Evolutionary conservation across 192 early-diverging fungal genomes (phyloP), one percentile per base, ranked within the genome.

Genomic region (Mortierella alpina): DNA sequence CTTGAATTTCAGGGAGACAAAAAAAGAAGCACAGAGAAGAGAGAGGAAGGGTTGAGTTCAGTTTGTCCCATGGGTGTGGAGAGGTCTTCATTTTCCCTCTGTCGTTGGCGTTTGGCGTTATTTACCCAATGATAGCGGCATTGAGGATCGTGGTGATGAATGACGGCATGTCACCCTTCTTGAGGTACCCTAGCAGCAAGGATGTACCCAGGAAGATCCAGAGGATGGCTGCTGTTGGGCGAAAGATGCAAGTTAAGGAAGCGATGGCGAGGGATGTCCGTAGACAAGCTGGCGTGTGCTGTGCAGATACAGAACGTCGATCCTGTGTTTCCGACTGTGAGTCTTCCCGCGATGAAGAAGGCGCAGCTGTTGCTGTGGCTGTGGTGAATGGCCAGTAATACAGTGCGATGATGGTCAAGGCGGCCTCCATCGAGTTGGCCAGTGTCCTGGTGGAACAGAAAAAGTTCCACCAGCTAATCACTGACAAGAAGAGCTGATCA

Each of bases 141-240:
- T 79, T 76, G n/a, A 69, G 18, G 0, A 84, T 17, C 5, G 85
- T 85, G 10, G 70, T 65, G 11, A 66, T 12, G 5, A 70, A 18
- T 20, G 67, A 58, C 5, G 51, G 20, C 22, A 46, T n/a, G 10
- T 57, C 72, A 22, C 60, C 47, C 6, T 74, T 60, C 4, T 42
- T 42, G 17, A 63, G 8, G 12, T 67, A 58, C 51, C 68, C 68
- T 45, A 76, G 41, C 2, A 96, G 44, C 14, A 97, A 83, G 6
- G 84, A 66, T 2, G 87, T 12, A 7, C 94, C 96, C 15, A 95
- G 81, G 66, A 88, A 93, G 2, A 94, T 58, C 97, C 97, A 99
- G 39, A 97, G 70, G 5, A 95, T 74, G 5, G 86, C 96, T 64
- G 93, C 96, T 10, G 97, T 99, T 6, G 97, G 97, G 40, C 97